Base-by-base conservation (phyloP, 1,139 yeast species). In the Yamadazyma pseudoaaseri region DNA sequence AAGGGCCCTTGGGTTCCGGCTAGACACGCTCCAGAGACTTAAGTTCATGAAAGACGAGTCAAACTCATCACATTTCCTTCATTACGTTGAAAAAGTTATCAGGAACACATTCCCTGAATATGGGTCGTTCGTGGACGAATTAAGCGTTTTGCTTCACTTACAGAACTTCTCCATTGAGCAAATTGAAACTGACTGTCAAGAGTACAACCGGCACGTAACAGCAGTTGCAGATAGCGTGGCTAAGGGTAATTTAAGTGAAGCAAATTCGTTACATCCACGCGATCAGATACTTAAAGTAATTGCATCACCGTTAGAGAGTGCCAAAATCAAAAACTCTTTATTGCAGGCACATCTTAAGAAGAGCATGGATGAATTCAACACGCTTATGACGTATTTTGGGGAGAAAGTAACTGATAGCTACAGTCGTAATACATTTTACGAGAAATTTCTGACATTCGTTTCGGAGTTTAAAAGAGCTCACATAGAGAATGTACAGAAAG, bases 21-120 rank as follows among this genome's bases (percentile, higher is more conserved):
- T 92, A 27, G 85, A 86, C 21, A 85, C 96, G 2, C 66, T 92
- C 37, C 94, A 82, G 46, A 70, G 96, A 47, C 68, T 92, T 38
- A 86, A 82, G 33, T 87, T 89, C 52, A 81, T 94, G 63, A 92
- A 92, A 58, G 95, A 89, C 51, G 74, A 79, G 21, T 76, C 80
- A 43, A 87, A 86, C 48, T 77, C 86, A 6, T 73, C 81, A 73
- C 84, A 90, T 14, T 83, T 92, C 50, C 60, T 92, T 51, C 96
- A 92, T 52, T 89, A 87, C 50, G 80, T 92, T 37, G 98, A 92
- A 54, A 80, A 77, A 49, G 75, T 85, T 22, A 75, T 92, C 15
- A 67, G 97, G 35, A 74, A 73, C 22, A 75, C 83, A 18, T 90
- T 86, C 52, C 90, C 96, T 0, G 89, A 86, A 35, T 68, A 78